Conservation (phyloP, 1,139 yeast species). For the Zygoascus meyerae region DNA sequence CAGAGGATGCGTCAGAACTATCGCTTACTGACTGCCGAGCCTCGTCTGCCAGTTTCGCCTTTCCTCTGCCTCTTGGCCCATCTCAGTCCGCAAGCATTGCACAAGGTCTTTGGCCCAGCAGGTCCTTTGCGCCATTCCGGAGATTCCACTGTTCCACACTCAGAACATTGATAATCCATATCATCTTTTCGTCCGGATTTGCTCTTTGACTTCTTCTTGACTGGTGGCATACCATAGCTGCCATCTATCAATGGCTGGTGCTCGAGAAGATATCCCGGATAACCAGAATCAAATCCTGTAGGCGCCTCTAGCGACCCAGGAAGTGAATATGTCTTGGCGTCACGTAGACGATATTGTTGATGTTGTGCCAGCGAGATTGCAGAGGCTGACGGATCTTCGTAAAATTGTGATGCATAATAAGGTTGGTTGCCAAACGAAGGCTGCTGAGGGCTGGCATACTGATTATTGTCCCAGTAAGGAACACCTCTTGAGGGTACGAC, state of each 20-base stretch:
- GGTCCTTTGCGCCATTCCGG: slow-evolving; percentile 70
- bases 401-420: slow-evolving; percentile 12
- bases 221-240: slow-evolving; percentile 1
- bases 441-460: slow-evolving; percentile 1
- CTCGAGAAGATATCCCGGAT: background rate
- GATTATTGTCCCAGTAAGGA: background rate
- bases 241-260: background rate
- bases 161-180: slow-evolving; percentile 22
- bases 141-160: slow-evolving; percentile 60
- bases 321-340: slow-evolving; percentile 20
- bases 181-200: slow-evolving; percentile 6
- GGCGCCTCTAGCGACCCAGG: slow-evolving; percentile 15
- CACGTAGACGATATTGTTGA: slow-evolving; percentile 10
- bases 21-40: background rate
- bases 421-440: background rate
- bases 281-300: background rate
- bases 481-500: background rate
- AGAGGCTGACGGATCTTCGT: slow-evolving; percentile 13
- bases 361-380: slow-evolving; percentile 16
- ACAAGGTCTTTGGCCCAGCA: slow-evolving; percentile 55
- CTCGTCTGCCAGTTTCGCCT: background rate
- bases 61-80: slow-evolving; percentile 36
- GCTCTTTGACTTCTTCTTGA: slow-evolving; percentile 10
- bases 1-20: background rate
- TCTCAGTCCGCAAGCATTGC: slow-evolving; percentile 62